phyloP scores from a whole-genome alignment of 305 asterid species.

The Fraxinus albicans region DNA sequence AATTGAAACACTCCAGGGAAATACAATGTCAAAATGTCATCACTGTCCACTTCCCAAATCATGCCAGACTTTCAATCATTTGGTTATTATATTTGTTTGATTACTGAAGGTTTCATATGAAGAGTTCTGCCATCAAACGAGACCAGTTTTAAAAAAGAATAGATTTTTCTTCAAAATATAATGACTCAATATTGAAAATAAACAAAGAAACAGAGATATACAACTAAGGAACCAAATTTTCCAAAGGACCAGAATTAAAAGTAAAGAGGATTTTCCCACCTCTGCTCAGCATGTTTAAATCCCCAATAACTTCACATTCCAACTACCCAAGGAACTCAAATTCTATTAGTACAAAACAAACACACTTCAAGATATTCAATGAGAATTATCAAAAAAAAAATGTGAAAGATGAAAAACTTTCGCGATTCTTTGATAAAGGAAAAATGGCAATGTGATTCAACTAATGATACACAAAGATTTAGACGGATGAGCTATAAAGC shows the following conservation, averaged over 20 bases:
- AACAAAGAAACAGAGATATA: not conserved
- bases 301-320: not conserved
- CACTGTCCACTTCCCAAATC: not conserved
- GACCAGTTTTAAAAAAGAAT: not conserved
- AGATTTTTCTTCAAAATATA: not conserved
- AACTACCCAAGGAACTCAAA: not conserved
- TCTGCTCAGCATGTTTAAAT: not conserved
- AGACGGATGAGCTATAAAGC: not conserved
- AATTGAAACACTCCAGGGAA: not conserved
- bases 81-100: not conserved
- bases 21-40: not conserved
- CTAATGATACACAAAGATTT: not conserved
- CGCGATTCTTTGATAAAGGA: constrained; percentile 4
- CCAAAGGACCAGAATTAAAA: not conserved
- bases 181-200: not conserved
- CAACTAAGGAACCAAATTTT: not conserved
- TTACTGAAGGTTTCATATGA: not conserved
- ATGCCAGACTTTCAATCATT: not conserved
- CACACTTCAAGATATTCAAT: not conserved
- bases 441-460: not conserved
- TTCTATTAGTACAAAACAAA: not conserved
- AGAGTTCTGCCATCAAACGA: not conserved
- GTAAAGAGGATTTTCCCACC: not conserved
- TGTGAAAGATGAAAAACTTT: not conserved
- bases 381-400: not conserved